Conservation (phyloP, 148 eudicot species). For the Fallopia convolvulus region DNA sequence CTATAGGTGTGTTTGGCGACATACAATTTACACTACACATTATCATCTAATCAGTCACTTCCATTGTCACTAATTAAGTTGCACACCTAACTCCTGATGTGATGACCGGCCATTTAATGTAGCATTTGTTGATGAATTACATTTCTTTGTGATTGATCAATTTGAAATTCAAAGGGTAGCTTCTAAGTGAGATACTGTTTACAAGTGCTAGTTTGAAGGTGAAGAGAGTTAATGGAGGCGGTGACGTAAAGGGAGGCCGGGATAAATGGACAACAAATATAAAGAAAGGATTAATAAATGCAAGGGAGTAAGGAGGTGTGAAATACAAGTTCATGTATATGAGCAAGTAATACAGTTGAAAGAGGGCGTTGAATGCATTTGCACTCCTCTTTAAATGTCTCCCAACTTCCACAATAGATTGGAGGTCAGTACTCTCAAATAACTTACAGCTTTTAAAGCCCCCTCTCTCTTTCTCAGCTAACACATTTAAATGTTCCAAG, state of each 20-base stretch:
- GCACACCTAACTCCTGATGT: too few relatives aligned
- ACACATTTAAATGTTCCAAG: not conserved
- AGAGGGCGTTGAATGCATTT: slow-evolving; percentile 5
- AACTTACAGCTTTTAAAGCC: not conserved
- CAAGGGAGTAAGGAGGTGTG: not conserved
- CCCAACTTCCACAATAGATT: slow-evolving; percentile 1
- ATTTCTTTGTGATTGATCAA: too few relatives aligned
- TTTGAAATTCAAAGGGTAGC: too few relatives aligned
- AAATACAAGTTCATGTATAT: not conserved
- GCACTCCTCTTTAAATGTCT: slow-evolving; percentile 4
- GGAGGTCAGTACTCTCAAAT: not conserved
- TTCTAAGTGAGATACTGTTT: not conserved
- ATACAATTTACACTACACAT: too few relatives aligned
- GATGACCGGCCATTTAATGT: too few relatives aligned
- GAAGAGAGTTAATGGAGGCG: slow-evolving; percentile 8
- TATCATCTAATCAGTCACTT: not conserved
- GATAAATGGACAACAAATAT: not conserved
- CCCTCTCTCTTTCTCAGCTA: not conserved
- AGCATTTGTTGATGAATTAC: too few relatives aligned
- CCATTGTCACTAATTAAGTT: too few relatives aligned
- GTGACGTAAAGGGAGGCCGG: not conserved
- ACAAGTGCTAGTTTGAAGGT: not conserved
- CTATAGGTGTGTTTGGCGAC: too few relatives aligned
- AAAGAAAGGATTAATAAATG: not conserved
- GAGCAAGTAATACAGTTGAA: slow-evolving; percentile 4